phyloP scores from a whole-genome alignment of 1,284 basidiomycete species.

The Boletellus deceptivus region DNA sequence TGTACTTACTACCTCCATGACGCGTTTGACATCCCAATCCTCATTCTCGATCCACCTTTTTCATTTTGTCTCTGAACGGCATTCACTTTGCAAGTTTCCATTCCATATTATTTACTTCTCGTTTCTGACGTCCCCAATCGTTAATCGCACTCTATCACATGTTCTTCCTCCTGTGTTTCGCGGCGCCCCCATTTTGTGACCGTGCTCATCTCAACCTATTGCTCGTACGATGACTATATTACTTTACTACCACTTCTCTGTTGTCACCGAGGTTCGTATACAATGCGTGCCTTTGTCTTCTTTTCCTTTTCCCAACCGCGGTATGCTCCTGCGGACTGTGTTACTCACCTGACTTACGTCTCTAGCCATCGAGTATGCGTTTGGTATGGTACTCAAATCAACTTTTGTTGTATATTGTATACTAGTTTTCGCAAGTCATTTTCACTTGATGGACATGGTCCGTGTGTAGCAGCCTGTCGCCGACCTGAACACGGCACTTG shows the following conservation, averaged over 20 bases:
- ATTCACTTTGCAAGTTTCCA: slow-evolving; percentile 30
- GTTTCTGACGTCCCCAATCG: slow-evolving; percentile 21
- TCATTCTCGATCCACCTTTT: slow-evolving; percentile 25
- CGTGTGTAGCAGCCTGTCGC: too few relatives aligned
- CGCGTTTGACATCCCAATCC: slow-evolving; percentile 35
- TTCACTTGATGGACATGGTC: background rate
- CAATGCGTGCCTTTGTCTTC: slow-evolving; percentile 9
- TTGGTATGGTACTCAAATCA: slow-evolving; percentile 18
- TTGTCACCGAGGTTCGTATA: slow-evolving; percentile 28
- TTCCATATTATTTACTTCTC: slow-evolving; percentile 32
- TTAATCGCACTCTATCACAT: slow-evolving; percentile 31
- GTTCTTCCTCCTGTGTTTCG: slow-evolving; percentile 10
- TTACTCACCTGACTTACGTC: slow-evolving; percentile 10
- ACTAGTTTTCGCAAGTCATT: slow-evolving; percentile 16
- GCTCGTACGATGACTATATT: slow-evolving; percentile 30
- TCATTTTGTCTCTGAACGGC: slow-evolving; percentile 23
- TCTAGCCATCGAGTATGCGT: slow-evolving; percentile 16
- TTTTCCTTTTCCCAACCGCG: background rate
- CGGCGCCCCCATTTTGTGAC: slow-evolving; percentile 15
- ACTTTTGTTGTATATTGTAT: slow-evolving; percentile 23
- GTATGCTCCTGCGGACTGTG: background rate
- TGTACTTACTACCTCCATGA: slow-evolving; percentile 37
- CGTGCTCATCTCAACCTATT: slow-evolving; percentile 28
- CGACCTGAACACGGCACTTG: too few relatives aligned
- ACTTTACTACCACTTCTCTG: slow-evolving; percentile 26